A percentile compares a stretch with the other conserved stretches of the same genome.
These are phyloP conservation scores for Cajanus cajan DNA, from an alignment of 306 rosid species.

Conservation along the genomic window DNA sequence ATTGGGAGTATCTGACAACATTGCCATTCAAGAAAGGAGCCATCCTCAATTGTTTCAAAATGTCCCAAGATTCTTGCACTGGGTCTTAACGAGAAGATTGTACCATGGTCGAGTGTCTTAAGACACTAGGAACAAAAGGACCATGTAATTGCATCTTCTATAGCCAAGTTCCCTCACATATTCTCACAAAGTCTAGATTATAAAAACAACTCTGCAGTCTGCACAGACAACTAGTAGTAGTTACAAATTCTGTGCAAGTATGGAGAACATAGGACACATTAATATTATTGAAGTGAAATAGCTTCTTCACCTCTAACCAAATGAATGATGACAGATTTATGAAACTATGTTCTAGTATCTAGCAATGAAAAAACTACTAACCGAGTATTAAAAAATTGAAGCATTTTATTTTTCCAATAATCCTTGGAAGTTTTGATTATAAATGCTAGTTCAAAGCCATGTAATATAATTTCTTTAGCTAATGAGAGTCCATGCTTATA, in stretches of 20 bases:
- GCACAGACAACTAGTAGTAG: too few relatives aligned
- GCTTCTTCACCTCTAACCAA: background rate
- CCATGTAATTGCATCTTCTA: conserved; percentile 39
- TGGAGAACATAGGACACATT: too few relatives aligned
- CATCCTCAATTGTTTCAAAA: conserved; percentile 67
- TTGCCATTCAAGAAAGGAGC: too few relatives aligned
- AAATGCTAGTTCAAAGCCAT: background rate
- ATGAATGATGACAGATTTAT: background rate
- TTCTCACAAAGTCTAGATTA: conserved; percentile 64
- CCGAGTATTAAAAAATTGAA: background rate
- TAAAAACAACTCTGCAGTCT: too few relatives aligned
- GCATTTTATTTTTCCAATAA: background rate
- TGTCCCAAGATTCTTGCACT: conserved; percentile 79
- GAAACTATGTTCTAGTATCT: background rate
- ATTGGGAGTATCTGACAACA: too few relatives aligned
- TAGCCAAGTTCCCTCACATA: conserved; percentile 68
- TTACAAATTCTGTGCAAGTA: too few relatives aligned
- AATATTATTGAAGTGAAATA: background rate
- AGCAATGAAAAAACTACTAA: background rate
- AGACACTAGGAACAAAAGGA: conserved; percentile 65
- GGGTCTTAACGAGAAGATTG: conserved; percentile 75
- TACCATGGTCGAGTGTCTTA: conserved; percentile 80
- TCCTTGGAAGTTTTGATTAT: background rate
- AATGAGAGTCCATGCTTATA: background rate
- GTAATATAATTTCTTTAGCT: background rate